Evolutionary conservation across 495 filamentous ascomycete genomes (phyloP).

Genomic region (Rhypophila decipiens): DNA sequence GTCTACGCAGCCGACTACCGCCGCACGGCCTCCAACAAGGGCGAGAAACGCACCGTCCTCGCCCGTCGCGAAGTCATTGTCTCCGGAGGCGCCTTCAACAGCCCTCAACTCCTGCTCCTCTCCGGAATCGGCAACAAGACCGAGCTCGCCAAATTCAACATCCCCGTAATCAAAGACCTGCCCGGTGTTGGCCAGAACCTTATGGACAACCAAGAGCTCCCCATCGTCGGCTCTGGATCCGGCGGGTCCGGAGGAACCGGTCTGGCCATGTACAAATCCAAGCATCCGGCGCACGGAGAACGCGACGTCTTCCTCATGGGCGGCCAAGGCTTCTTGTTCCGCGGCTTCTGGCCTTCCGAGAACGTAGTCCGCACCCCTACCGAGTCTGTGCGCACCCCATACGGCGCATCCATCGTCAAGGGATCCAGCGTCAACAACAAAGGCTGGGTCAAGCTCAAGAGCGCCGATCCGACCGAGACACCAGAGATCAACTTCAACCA

Average conservation of each 20-base stretch:
- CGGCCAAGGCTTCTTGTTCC: conserved; percentile 30
- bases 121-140: conserved; percentile 31
- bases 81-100: conserved; percentile 44
- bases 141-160: conserved; percentile 29
- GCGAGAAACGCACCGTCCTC: conserved; percentile 30
- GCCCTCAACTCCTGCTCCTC: conserved; percentile 46
- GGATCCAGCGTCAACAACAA: conserved; percentile 25
- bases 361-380: conserved; percentile 22
- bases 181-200: conserved; percentile 52
- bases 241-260: conserved; percentile 19
- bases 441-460: conserved; percentile 28
- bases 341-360: conserved; percentile 34
- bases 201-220: conserved; percentile 45
- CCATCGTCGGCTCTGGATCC: conserved; percentile 23
- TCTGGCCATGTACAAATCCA: conserved; percentile 30
- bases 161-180: conserved; percentile 39
- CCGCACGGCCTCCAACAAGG: conserved; percentile 15
- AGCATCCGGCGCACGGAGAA: conserved; percentile 29
- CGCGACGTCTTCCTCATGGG: conserved; percentile 35
- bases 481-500: conserved; percentile 37
- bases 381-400: conserved; percentile 19
- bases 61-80: conserved; percentile 48
- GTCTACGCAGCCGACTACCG: conserved; percentile 25
- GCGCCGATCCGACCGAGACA: conserved; percentile 24
- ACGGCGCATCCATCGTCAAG: conserved; percentile 34